Evolutionary conservation across 306 rosid genomes (phyloP).

Genomic region (Purshia tridentata): DNA sequence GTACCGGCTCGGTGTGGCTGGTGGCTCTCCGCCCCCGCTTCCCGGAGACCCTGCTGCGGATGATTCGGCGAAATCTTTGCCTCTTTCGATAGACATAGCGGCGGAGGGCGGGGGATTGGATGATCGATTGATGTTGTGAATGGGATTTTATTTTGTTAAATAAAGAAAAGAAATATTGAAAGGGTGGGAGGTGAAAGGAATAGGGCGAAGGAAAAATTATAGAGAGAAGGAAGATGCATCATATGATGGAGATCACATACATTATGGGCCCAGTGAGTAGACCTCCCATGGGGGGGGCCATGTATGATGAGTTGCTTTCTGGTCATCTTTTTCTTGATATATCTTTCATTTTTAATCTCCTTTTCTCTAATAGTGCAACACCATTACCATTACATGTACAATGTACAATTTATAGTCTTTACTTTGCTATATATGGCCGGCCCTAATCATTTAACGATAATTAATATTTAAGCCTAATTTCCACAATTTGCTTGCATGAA

Average conservation of each 20-base stretch:
- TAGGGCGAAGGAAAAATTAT: constrained; percentile 29
- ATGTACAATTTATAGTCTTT: no score
- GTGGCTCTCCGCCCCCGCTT: constrained; percentile 8
- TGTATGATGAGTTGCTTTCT: constrained; percentile 33
- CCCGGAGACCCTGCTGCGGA: constrained; percentile 17
- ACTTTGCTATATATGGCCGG: no score
- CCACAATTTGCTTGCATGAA: no score
- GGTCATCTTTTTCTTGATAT: constrained; percentile 44
- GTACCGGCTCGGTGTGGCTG: constrained; percentile 72
- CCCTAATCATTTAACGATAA: no score
- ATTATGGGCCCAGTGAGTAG: constrained; percentile 69
- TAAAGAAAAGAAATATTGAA: constrained; percentile 28
- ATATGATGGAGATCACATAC: constrained; percentile 48
- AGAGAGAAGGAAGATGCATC: constrained; percentile 25
- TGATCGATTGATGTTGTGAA: background rate
- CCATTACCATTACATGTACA: no score
- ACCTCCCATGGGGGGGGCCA: constrained; percentile 80
- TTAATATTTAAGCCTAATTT: no score
- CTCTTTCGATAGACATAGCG: constrained; percentile 49
- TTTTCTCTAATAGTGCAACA: constrained; percentile 3
- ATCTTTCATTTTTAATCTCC: constrained; percentile 29
- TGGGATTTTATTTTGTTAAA: constrained; percentile 16
- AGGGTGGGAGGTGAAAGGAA: constrained; percentile 66
- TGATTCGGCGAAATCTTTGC: constrained; percentile 56
- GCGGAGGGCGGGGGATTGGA: constrained; percentile 15